Base-by-base conservation (phyloP, 108 stramenopile genomes). In the Hondaea fermentalgiana region DNA sequence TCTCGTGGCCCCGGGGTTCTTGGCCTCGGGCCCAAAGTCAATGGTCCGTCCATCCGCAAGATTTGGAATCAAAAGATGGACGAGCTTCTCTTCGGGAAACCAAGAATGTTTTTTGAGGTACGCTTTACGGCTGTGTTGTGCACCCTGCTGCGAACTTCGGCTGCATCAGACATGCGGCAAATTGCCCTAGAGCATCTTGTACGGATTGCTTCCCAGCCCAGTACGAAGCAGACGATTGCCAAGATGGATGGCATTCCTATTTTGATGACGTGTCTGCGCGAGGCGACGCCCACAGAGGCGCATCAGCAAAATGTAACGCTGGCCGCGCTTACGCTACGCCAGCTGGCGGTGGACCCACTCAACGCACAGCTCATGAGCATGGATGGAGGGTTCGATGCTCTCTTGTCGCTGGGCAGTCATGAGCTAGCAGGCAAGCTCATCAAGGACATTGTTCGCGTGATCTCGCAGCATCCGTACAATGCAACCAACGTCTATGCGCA, bases 321-420 rank as follows among this genome's bases (percentile, higher is more conserved):
- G 76, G 76, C 76, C 0, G 76, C 76, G 51, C 51, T 83, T 12
- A 53, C 76, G 10, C 4, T 83, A 45, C 76, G 76, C 19, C 45
- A 83, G 25, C 51, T 83, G 12, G n/a, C 76, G 28, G 45, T 53
- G 19, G 45, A 47, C 76, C 45, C 76, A 12, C 25, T 83, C 3
- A 47, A 83, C 28, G 49, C 45, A 12, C 49, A 83, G 28, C 76
- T 83, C 76, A 83, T 83, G 76, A 83, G 76, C 76, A 83, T 83
- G 76, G 49, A 83, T 35, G 76, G 76, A 12, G 76, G 76, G 1
- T 83, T 83, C 3, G 51, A 83, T 12, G 49, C 23, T n/a, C 51
- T 83, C 17, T 53, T 83, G 3, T 14, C 17, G 45, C 1, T 83
- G 45, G 19, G 25, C 8, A 23, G 6, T 12, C 49, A 83, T 23